A percentile compares a stretch with the other conserved stretches of the same genome.
These are phyloP conservation scores for Russula griseocarnosa DNA, from an alignment of 768 basidiomycete species.

Conservation along the genomic window DNA sequence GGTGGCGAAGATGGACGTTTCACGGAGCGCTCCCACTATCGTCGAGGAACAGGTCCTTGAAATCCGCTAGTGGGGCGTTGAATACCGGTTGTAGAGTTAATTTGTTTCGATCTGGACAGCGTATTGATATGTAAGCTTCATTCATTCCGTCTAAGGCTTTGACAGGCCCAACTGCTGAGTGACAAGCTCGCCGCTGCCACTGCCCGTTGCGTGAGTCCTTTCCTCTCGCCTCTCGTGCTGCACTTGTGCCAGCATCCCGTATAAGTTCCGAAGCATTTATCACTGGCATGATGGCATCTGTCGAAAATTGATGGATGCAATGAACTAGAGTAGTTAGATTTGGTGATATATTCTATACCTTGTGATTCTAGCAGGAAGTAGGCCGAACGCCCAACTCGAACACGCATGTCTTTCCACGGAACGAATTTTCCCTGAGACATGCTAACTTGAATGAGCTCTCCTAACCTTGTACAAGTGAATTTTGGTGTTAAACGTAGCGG, in stretches of 20 bases:
- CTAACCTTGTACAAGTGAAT: not conserved
- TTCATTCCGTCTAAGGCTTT: not conserved
- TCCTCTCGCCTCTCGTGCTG: not conserved
- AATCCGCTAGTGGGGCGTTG: constrained; percentile 42
- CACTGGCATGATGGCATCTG: not conserved
- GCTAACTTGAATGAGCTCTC: not conserved
- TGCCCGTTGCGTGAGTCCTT: no score
- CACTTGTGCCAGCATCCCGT: not conserved
- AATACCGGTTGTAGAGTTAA: not conserved
- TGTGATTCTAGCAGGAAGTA: no score
- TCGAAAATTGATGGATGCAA: not conserved
- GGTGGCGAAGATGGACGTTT: constrained; percentile 47
- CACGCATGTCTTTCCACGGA: not conserved
- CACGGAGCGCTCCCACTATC: constrained; percentile 54
- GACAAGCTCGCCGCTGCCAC: no score
- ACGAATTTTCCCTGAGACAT: not conserved
- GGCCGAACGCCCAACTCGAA: not conserved
- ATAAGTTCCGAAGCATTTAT: not conserved
- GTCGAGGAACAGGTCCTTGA: constrained; percentile 48
- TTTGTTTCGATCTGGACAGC: not conserved
- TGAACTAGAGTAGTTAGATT: not conserved
- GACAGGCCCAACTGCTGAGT: not conserved
- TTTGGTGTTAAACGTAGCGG: not conserved
- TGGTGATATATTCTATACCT: not conserved
- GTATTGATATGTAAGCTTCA: not conserved